Evolutionary conservation across 306 rosid species (phyloP).

Genomic region (Trifolium subterraneum): DNA sequence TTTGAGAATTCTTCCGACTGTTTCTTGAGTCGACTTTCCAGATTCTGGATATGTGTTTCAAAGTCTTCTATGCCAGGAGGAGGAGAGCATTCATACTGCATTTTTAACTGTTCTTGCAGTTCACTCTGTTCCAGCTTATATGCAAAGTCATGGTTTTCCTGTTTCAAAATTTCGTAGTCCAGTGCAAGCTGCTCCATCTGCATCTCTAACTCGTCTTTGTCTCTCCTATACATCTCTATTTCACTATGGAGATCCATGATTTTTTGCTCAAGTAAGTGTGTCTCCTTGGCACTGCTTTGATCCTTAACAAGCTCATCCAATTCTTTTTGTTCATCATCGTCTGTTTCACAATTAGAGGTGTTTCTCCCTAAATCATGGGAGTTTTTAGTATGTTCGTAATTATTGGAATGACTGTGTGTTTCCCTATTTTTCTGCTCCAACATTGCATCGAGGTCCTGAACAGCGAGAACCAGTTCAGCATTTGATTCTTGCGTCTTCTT

Average conservation of each 20-base stretch:
- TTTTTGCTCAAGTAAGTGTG: constrained; percentile 71
- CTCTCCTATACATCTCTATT: constrained; percentile 84
- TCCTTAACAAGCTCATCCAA: constrained; percentile 76
- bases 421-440: constrained; percentile 72
- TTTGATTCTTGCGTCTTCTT: constrained; percentile 88
- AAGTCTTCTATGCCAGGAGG: constrained; percentile 54
- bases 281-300: constrained; percentile 61
- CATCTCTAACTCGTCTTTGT: constrained; percentile 95
- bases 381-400: constrained; percentile 39
- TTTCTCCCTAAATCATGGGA: constrained; percentile 49
- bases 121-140: constrained; percentile 88
- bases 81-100: constrained; percentile 87
- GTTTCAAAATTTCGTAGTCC: constrained; percentile 96
- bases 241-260: constrained; percentile 75
- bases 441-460: constrained; percentile 79
- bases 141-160: constrained; percentile 91
- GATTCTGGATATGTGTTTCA: constrained; percentile 61
- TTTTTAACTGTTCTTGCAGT: constrained; percentile 82
- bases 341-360: constrained; percentile 53
- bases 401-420: constrained; percentile 45
- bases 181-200: constrained; percentile 99
- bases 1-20: constrained; percentile 67
- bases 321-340: constrained; percentile 80
- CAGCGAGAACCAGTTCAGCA: constrained; percentile 76
- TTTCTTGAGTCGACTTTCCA: constrained; percentile 69